Conservation (phyloP, 192 early-diverging fungal species). For the Coemansia sp. region DNA sequence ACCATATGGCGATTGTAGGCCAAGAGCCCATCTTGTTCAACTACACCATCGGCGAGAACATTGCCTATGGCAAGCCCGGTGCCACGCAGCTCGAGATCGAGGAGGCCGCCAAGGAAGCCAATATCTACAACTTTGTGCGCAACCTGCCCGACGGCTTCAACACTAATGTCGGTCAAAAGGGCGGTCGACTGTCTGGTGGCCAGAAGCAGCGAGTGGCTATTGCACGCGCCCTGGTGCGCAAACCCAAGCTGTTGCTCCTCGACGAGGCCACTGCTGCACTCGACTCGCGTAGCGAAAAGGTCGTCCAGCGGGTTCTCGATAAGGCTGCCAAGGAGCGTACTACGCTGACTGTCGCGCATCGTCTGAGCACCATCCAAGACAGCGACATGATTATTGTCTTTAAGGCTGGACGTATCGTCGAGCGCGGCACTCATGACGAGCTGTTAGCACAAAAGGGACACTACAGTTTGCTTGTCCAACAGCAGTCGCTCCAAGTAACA, state of each 20-base stretch:
- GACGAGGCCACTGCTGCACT: conserved; percentile 81
- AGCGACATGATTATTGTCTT: conserved; percentile 22
- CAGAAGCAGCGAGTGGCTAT: conserved; percentile 86
- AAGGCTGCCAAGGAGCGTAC: conserved; percentile 67
- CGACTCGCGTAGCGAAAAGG: conserved; percentile 68
- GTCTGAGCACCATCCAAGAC: conserved; percentile 29
- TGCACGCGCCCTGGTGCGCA: conserved; percentile 83
- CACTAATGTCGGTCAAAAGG: conserved; percentile 79
- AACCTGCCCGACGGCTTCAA: conserved; percentile 80
- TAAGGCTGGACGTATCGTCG: conserved; percentile 49
- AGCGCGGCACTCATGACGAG: conserved; percentile 62
- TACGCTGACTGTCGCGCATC: conserved; percentile 75
- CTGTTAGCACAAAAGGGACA: conserved; percentile 50
- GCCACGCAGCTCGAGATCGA: conserved; percentile 46
- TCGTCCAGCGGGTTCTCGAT: conserved; percentile 70
- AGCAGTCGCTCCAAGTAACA: conserved; percentile 66
- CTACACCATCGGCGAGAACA: too few species aligned
- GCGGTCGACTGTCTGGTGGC: conserved; percentile 47
- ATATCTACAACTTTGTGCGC: conserved; percentile 79
- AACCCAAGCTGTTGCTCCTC: conserved; percentile 78
- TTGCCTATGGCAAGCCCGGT: too few species aligned
- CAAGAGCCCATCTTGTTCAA: conserved; percentile 15
- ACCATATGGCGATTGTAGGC: too few species aligned
- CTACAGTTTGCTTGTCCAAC: conserved; percentile 64
- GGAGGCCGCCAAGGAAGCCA: conserved; percentile 53